Percentiles rank a stretch among this genome's conserved stretches.
These are phyloP conservation scores for Anthoceros angustus DNA, from an alignment of 225 moss, liverwort and hornwort species.

Conservation along the genomic window DNA sequence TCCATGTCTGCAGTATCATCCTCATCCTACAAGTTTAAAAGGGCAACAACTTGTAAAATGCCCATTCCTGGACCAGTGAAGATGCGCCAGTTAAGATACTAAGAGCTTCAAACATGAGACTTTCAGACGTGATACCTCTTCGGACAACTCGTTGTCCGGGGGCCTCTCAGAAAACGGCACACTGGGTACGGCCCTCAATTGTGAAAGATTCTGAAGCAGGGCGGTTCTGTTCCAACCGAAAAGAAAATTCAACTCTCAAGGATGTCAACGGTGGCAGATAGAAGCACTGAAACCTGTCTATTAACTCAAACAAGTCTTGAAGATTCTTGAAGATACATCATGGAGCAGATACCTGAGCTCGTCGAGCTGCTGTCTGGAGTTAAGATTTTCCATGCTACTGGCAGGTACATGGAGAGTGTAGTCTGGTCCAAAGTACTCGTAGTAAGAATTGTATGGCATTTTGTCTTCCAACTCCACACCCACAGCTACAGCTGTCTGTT, in stretches of 20 bases:
- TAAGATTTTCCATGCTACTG: constrained; percentile 91
- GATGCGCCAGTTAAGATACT: background rate
- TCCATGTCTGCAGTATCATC: constrained; percentile 16
- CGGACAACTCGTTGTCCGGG: constrained; percentile 71
- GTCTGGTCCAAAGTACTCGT: constrained; percentile 97
- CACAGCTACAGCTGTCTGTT: constrained; percentile 88
- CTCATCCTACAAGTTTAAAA: constrained; percentile 16
- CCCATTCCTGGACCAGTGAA: too few species aligned
- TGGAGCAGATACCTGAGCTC: constrained; percentile 34
- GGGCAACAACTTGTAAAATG: too few species aligned
- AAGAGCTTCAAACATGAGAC: background rate
- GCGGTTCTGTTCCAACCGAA: constrained; percentile 31
- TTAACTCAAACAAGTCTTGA: background rate
- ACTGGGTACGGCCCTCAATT: constrained; percentile 69
- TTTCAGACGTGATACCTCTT: constrained; percentile 34
- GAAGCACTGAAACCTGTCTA: background rate
- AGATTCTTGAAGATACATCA: background rate
- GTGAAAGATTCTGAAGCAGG: constrained; percentile 76
- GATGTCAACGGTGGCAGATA: background rate
- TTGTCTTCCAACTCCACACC: constrained; percentile 92
- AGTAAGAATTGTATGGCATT: constrained; percentile 83
- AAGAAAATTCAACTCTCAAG: background rate
- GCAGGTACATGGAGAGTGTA: constrained; percentile 85
- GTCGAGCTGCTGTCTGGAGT: constrained; percentile 44
- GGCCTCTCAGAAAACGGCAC: constrained; percentile 78